Conservation (phyloP, 225 moss, liverwort and hornwort species). For the Ulota crispa region DNA sequence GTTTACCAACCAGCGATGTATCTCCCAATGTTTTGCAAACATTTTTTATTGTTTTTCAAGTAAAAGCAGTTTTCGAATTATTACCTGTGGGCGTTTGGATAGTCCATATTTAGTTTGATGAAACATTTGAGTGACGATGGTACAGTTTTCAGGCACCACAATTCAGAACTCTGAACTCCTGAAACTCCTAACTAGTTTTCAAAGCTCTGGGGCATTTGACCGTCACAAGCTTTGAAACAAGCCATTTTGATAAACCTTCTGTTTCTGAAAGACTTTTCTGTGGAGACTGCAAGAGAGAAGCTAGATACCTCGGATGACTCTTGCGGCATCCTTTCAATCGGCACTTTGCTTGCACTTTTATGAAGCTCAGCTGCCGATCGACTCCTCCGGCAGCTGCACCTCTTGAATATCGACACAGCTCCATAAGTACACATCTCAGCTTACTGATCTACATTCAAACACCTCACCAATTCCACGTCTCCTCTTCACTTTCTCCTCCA, state of each 20-base stretch:
- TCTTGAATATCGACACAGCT: not conserved
- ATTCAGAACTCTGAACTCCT: too few species aligned
- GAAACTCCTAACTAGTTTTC: not conserved
- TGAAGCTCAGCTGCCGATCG: conserved; percentile 14
- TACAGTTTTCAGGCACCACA: too few species aligned
- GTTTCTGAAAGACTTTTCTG: too few species aligned
- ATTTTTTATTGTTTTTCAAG: too few species aligned
- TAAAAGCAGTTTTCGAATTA: too few species aligned
- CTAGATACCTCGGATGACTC: not conserved
- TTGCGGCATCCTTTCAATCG: not conserved
- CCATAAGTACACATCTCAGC: not conserved
- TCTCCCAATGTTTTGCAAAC: too few species aligned
- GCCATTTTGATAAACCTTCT: not conserved
- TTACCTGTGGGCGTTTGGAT: too few species aligned
- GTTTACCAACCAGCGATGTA: too few species aligned
- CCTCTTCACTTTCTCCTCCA: not conserved
- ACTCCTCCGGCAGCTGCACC: not conserved
- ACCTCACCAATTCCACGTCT: not conserved
- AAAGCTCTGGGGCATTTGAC: not conserved
- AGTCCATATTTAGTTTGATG: too few species aligned
- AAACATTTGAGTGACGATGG: too few species aligned
- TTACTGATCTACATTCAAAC: not conserved
- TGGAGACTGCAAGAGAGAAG: not conserved
- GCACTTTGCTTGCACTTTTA: conserved; percentile 1
- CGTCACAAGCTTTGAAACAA: not conserved